Percentiles rank a stretch among this genome's conserved stretches.
These are phyloP conservation scores for Ophidiomyces ophidiicola DNA, from an alignment of 2,329 filamentous ascomycete genomes.

Conservation along the genomic window DNA sequence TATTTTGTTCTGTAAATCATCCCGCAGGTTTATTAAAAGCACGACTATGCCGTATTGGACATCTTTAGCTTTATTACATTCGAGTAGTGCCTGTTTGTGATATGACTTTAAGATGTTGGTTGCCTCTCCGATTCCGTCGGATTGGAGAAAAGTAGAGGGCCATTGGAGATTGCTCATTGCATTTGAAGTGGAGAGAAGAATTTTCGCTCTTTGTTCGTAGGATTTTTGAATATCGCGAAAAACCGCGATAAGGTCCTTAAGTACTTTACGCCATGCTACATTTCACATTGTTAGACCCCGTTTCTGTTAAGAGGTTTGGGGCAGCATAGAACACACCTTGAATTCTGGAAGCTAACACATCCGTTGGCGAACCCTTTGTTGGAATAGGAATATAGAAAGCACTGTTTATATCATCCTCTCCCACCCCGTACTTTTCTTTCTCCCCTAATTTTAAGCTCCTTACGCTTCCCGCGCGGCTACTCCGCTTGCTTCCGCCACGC, in stretches of 20 bases:
- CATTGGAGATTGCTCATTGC: conserved; percentile 67
- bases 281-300: background rate
- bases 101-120: conserved; percentile 67
- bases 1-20: conserved; percentile 86
- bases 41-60: conserved; percentile 86
- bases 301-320: background rate
- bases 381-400: conserved; percentile 85
- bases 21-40: conserved; percentile 71
- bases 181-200: conserved; percentile 68
- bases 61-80: conserved; percentile 78
- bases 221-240: conserved; percentile 84
- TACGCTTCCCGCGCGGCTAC: conserved; percentile 75
- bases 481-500: conserved; percentile 67
- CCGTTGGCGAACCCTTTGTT: conserved; percentile 75
- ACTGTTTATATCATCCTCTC: conserved; percentile 57
- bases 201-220: conserved; percentile 76
- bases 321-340: conserved; percentile 51
- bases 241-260: conserved; percentile 88
- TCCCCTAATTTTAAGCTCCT: conserved; percentile 64
- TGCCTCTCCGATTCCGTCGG: conserved; percentile 79
- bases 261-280: conserved; percentile 79
- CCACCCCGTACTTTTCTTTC: conserved; percentile 36
- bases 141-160: conserved; percentile 62
- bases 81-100: conserved; percentile 65
- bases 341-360: conserved; percentile 74